phyloP scores from a whole-genome alignment of 2,329 filamentous ascomycete genomes.

The Escovopsis sp. region DNA sequence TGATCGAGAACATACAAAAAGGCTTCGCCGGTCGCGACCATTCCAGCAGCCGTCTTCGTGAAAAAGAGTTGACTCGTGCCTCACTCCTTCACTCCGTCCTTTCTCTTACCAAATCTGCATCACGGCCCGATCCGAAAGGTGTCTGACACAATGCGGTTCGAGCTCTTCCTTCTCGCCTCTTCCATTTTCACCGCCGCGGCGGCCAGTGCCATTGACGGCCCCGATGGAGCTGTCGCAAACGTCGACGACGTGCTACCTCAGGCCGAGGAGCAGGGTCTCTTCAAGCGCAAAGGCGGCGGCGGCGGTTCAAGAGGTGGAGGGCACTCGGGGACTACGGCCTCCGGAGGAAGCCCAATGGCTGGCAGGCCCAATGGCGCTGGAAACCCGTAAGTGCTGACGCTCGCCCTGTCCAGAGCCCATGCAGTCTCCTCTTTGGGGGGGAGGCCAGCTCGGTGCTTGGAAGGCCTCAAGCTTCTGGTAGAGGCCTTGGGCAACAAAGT shows the following conservation, averaged over 20 bases:
- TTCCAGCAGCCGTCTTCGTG: too few species aligned
- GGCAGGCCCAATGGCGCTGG: background rate
- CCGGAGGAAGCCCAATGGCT: background rate
- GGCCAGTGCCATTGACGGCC: constrained; percentile 11
- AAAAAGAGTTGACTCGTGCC: too few species aligned
- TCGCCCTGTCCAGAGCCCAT: too few species aligned
- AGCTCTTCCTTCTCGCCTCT: constrained; percentile 15
- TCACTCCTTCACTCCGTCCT: background rate
- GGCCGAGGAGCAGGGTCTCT: constrained; percentile 30
- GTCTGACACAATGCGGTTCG: constrained; percentile 16
- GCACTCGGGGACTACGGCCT: background rate
- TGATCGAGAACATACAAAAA: too few species aligned
- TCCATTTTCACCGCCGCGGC: constrained; percentile 15
- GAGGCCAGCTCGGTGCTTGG: too few species aligned
- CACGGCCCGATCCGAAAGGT: background rate
- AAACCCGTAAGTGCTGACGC: constrained; percentile 4
- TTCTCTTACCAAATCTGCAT: background rate
- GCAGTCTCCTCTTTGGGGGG: too few species aligned
- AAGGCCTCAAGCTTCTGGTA: constrained; percentile 1
- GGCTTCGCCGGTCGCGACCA: too few species aligned
- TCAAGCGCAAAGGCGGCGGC: constrained; percentile 47
- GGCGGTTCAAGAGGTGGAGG: constrained; percentile 24
- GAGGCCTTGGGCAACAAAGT: background rate
- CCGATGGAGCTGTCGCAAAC: constrained; percentile 11
- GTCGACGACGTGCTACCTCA: constrained; percentile 10